Conservation (phyloP, 345 rosid genomes). For the Bruguiera gymnorhiza region DNA sequence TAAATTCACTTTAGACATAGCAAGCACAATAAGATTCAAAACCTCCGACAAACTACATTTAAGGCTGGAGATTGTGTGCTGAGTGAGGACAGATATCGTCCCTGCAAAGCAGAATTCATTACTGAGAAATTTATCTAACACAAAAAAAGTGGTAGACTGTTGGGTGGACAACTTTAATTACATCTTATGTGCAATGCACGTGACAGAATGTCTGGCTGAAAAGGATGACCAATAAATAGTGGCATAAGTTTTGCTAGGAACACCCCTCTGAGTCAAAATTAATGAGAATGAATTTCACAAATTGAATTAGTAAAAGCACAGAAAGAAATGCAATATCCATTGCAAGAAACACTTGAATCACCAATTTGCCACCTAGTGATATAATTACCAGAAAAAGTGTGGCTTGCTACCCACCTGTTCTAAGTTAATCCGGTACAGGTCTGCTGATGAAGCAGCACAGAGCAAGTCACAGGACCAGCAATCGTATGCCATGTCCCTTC, state of each 20-base stretch:
- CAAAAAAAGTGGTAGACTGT: too few relatives aligned
- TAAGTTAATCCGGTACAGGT: conserved; percentile 84
- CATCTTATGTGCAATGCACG: background rate
- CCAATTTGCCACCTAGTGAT: background rate
- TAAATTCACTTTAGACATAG: background rate
- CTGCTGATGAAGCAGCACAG: conserved; percentile 98
- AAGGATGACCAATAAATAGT: background rate
- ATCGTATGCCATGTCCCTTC: conserved; percentile 83
- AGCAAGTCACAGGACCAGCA: conserved; percentile 94
- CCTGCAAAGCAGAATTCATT: conserved; percentile 41
- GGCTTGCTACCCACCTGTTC: conserved; percentile 58
- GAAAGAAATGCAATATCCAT: too few relatives aligned
- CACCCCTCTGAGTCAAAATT: too few relatives aligned
- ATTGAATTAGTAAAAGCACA: too few relatives aligned
- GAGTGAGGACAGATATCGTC: conserved; percentile 75
- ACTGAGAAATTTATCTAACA: too few relatives aligned
- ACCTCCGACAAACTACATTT: conserved; percentile 93
- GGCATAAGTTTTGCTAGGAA: background rate
- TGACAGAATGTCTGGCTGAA: background rate
- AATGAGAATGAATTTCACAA: too few relatives aligned
- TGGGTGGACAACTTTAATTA: too few relatives aligned
- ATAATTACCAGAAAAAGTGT: background rate
- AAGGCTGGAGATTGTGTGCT: conserved; percentile 80
- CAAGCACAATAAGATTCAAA: conserved; percentile 9
- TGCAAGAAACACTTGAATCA: too few relatives aligned